These are phyloP conservation scores for Blastomyces silverae DNA, from an alignment of 2,329 filamentous ascomycete genomes.

Conservation along the genomic window DNA sequence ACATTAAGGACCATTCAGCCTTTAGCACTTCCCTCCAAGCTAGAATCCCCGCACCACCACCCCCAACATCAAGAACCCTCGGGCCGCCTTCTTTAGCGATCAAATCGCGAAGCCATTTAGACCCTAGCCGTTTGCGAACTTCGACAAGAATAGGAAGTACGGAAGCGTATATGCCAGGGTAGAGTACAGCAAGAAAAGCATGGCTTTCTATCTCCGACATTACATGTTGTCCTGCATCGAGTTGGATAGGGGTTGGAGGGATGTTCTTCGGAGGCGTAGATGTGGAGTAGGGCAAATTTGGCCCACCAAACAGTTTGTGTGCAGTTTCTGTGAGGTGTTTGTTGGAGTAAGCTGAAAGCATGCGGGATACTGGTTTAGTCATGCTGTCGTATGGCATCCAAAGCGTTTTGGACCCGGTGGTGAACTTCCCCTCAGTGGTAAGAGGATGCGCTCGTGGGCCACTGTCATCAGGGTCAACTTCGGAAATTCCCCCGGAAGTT, in stretches of 20 bases:
- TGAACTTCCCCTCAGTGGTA: conserved; percentile 66
- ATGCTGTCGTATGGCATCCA: conserved; percentile 65
- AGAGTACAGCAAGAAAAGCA: conserved; percentile 52
- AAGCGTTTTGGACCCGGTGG: conserved; percentile 65
- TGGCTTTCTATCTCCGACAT: conserved; percentile 58
- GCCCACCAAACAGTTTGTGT: conserved; percentile 68
- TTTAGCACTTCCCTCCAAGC: conserved; percentile 64
- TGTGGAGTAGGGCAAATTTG: conserved; percentile 67
- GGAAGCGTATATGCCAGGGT: conserved; percentile 56
- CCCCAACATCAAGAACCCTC: conserved; percentile 55
- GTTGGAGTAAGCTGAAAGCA: conserved; percentile 62
- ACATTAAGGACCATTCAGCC: conserved; percentile 72
- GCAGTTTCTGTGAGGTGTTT: conserved; percentile 70
- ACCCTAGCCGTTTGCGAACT: conserved; percentile 54
- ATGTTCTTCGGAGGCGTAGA: conserved; percentile 55
- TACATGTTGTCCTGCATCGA: conserved; percentile 49
- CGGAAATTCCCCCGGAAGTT: conserved; percentile 23
- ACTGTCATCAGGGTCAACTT: conserved; percentile 37
- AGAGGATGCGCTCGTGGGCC: conserved; percentile 62
- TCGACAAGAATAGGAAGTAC: conserved; percentile 53
- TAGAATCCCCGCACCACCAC: conserved; percentile 54
- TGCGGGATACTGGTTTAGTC: conserved; percentile 59
- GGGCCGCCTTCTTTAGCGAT: conserved; percentile 52
- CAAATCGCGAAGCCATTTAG: conserved; percentile 52
- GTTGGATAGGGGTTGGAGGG: conserved; percentile 49